Evolutionary conservation across 2,329 filamentous ascomycete genomes (phyloP).

Genomic region (Microdochium paspali): DNA sequence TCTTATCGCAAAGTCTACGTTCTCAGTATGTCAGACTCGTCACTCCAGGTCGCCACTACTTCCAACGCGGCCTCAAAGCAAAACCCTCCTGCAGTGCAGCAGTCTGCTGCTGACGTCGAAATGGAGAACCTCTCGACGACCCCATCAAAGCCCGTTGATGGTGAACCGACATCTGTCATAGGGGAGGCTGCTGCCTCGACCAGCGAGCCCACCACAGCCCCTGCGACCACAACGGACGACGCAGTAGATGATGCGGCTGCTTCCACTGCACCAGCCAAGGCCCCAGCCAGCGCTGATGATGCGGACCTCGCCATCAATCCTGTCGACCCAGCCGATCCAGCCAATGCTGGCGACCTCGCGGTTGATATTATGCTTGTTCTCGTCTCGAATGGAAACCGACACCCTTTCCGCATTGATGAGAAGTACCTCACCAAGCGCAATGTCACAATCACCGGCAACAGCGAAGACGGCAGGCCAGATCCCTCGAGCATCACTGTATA

Average conservation of each 20-base stretch:
- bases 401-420: conserved; percentile 84
- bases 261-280: conserved; percentile 20
- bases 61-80: background rate
- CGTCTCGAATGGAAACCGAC: conserved; percentile 64
- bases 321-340: conserved; percentile 21
- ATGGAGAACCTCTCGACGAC: conserved; percentile 18
- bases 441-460: conserved; percentile 62
- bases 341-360: conserved; percentile 22
- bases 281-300: conserved; percentile 12
- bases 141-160: conserved; percentile 12
- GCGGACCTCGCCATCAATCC: conserved; percentile 24
- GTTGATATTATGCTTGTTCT: conserved; percentile 77
- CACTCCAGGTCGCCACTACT: background rate
- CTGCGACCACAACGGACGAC: conserved; percentile 12
- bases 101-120: conserved; percentile 14
- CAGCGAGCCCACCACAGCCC: conserved; percentile 8
- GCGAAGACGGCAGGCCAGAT: conserved; percentile 52
- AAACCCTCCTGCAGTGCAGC: background rate
- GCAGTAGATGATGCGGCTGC: conserved; percentile 9
- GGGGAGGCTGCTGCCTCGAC: conserved; percentile 1
- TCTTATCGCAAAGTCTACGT: background rate
- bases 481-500: conserved; percentile 89
- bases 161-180: conserved; percentile 5
- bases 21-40: background rate
- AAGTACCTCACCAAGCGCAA: conserved; percentile 76